phyloP scores from a whole-genome alignment of 257 asterid species.

The Penstemon eatonii region DNA sequence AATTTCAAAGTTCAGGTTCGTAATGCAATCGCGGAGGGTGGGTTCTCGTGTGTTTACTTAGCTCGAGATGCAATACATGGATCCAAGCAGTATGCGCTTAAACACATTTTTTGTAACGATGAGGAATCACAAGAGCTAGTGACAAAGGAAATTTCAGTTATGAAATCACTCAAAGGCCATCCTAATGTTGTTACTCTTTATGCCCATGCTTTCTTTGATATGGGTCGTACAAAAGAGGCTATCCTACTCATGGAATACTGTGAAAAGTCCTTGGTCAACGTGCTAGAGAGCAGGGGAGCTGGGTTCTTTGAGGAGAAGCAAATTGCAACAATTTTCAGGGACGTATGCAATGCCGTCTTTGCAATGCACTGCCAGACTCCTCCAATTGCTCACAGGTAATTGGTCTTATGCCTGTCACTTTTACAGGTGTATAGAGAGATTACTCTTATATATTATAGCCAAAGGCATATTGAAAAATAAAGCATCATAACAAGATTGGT shows the following conservation, averaged over 20 bases:
- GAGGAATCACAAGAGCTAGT: conserved; percentile 79
- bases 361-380: conserved; percentile 94
- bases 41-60: conserved; percentile 88
- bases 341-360: conserved; percentile 83
- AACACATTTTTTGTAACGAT: conserved; percentile 91
- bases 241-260: conserved; percentile 92
- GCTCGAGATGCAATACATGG: conserved; percentile 84
- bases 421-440: conserved; percentile 7
- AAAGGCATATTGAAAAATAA: too few relatives aligned
- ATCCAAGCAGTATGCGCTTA: conserved; percentile 85
- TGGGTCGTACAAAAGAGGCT: conserved; percentile 97
- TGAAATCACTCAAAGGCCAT: conserved; percentile 92
- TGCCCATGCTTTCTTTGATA: conserved; percentile 75
- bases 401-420: conserved; percentile 19
- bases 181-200: conserved; percentile 79
- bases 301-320: conserved; percentile 95
- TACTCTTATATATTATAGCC: too few relatives aligned
- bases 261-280: conserved; percentile 80
- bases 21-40: conserved; percentile 92
- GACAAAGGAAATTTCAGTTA: conserved; percentile 74
- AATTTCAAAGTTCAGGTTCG: conserved; percentile 80
- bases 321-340: conserved; percentile 73
- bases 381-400: conserved; percentile 93
- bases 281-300: conserved; percentile 88
- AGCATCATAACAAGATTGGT: too few relatives aligned